Evolutionary conservation across 2,329 filamentous ascomycete genomes (phyloP).

Genomic region (Colletotrichum simmondsii): DNA sequence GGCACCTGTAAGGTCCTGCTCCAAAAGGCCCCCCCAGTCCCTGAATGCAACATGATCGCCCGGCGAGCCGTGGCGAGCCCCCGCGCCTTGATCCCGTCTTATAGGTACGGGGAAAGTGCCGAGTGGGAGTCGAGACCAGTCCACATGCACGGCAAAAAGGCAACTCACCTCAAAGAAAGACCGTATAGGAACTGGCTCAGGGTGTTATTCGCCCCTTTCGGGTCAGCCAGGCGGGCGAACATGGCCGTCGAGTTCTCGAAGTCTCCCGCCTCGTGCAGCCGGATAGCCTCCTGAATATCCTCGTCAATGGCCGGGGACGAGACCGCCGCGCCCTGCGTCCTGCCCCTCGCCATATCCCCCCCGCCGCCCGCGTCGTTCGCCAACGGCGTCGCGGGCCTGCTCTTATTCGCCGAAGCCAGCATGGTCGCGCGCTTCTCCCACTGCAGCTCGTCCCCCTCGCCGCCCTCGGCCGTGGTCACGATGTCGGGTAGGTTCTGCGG

Average conservation of each 20-base stretch:
- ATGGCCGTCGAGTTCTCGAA: conserved; percentile 83
- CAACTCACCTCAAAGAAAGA: conserved; percentile 82
- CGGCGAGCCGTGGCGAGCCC: neutral
- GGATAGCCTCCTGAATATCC: conserved; percentile 95
- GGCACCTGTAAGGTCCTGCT: neutral
- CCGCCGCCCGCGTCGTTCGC: conserved; percentile 1
- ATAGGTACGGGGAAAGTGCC: neutral
- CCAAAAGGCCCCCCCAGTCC: neutral
- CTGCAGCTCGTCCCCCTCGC: conserved; percentile 70
- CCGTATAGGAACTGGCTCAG: conserved; percentile 96
- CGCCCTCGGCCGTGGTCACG: conserved; percentile 54
- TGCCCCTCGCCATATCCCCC: conserved; percentile 34
- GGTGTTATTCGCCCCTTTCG: conserved; percentile 87
- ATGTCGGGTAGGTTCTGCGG: conserved; percentile 85
- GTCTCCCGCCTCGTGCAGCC: conserved; percentile 87
- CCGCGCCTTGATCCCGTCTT: conserved; percentile 2
- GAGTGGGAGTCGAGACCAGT: conserved; percentile 8
- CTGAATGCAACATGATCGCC: conserved; percentile 3
- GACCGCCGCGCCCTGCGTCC: conserved; percentile 42
- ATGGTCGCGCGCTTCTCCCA: conserved; percentile 97
- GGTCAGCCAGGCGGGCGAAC: conserved; percentile 87
- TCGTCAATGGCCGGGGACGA: conserved; percentile 67
- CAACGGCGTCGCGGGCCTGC: conserved; percentile 53
- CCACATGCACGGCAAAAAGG: neutral
- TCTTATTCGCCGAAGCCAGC: conserved; percentile 74